Evolutionary conservation across 192 early-diverging fungal species (phyloP).

Genomic region (Mortierella antarctica): DNA sequence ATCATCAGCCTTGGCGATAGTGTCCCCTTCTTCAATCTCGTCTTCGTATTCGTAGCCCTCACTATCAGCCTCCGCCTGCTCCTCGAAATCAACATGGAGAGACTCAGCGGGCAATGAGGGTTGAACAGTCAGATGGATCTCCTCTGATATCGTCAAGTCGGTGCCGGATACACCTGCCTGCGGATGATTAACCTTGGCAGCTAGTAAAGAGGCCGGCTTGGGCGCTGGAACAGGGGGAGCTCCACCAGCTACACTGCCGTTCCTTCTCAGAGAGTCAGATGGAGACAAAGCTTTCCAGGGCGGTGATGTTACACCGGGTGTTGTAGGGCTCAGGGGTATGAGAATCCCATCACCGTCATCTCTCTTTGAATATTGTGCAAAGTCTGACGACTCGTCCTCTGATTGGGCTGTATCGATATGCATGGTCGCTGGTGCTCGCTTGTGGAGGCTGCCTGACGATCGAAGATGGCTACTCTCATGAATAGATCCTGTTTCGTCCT

Average conservation of each 20-base stretch:
- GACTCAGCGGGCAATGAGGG: neutral
- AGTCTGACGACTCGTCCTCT: neutral
- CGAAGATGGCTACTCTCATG: neutral
- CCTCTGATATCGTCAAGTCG: slow-evolving; percentile 31
- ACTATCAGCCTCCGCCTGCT: neutral
- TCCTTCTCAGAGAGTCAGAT: slow-evolving; percentile 6
- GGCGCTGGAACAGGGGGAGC: slow-evolving; percentile 33
- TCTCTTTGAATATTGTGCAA: neutral
- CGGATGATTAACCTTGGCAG: slow-evolving; percentile 15
- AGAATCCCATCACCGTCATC: neutral
- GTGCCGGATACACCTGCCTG: slow-evolving; percentile 22
- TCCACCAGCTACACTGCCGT: neutral
- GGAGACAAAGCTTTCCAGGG: slow-evolving; percentile 1
- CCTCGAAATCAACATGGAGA: neutral
- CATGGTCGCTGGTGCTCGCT: slow-evolving; percentile 9
- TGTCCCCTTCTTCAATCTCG: slow-evolving; percentile 14
- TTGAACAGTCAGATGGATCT: slow-evolving; percentile 5
- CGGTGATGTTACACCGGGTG: neutral
- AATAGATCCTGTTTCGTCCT: too few relatives aligned
- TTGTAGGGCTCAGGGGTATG: slow-evolving; percentile 3
- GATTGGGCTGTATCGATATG: neutral
- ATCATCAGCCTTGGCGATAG: slow-evolving; percentile 3
- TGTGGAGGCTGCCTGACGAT: neutral
- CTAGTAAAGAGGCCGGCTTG: slow-evolving; percentile 27
- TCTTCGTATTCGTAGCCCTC: slow-evolving; percentile 6